Percentiles rank a stretch among this genome's conserved stretches.
Evolutionary conservation across 2,329 filamentous ascomycete species (phyloP).

Genomic region (Zalaria obscura): DNA sequence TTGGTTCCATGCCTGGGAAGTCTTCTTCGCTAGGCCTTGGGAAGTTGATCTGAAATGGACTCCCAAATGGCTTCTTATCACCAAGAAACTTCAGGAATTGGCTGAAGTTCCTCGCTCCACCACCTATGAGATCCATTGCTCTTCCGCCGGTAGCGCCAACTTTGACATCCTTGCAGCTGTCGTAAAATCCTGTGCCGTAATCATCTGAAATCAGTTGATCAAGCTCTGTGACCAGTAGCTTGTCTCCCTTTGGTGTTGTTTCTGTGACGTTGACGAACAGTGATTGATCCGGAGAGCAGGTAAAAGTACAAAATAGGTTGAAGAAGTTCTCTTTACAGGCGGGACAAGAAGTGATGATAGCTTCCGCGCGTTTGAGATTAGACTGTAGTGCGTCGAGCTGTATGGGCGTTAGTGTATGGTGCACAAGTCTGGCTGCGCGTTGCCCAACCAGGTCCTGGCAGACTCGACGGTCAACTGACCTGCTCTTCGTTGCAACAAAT

Average conservation of each 20-base stretch:
- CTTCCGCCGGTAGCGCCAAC: conserved; percentile 87
- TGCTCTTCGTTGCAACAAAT: conserved; percentile 79
- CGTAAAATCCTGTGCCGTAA: conserved; percentile 78
- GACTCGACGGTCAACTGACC: conserved; percentile 28
- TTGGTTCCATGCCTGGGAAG: conserved; percentile 56
- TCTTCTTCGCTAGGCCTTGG: conserved; percentile 43
- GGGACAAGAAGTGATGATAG: conserved; percentile 83
- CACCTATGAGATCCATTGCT: conserved; percentile 92
- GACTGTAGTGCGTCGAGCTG: conserved; percentile 67
- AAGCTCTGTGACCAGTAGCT: conserved; percentile 67
- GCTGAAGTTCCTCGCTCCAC: conserved; percentile 80
- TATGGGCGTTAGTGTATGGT: neutral
- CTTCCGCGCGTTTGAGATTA: conserved; percentile 75
- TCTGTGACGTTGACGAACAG: conserved; percentile 86
- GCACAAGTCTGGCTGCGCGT: no score
- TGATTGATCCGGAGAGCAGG: conserved; percentile 92
- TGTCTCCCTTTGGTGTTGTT: conserved; percentile 42
- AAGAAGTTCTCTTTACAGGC: conserved; percentile 98
- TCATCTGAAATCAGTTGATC: conserved; percentile 77
- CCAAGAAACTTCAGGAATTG: conserved; percentile 84
- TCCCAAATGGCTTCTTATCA: conserved; percentile 79
- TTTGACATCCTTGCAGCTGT: conserved; percentile 98
- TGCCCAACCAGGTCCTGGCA: no score
- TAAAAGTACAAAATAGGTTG: conserved; percentile 96
- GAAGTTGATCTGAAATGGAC: conserved; percentile 97